Percentiles rank a stretch among this genome's conserved stretches.
Conservation (phyloP, 179 eudicot genomes). For the Actinidia polygama region DNA sequence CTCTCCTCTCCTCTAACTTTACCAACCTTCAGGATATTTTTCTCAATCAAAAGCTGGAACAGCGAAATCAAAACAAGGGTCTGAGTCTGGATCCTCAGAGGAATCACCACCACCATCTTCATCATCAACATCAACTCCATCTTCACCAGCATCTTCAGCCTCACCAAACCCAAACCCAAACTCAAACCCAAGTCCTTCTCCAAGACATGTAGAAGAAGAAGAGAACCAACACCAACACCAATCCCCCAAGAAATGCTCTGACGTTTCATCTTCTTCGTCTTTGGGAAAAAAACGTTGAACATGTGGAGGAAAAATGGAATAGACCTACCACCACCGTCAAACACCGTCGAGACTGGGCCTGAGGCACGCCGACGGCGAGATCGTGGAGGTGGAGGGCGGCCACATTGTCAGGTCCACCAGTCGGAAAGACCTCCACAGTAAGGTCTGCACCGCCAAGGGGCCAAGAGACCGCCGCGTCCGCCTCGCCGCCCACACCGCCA, state of each 20-base stretch:
- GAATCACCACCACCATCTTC: slow-evolving; percentile 37
- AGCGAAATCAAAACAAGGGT: slow-evolving; percentile 51
- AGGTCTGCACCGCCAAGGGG: slow-evolving; percentile 85
- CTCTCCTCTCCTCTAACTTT: too few species aligned
- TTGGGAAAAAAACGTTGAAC: slow-evolving; percentile 25
- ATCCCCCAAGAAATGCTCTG: slow-evolving; percentile 43
- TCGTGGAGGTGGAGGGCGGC: slow-evolving; percentile 83
- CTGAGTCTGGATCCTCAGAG: slow-evolving; percentile 74
- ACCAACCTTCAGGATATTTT: too few species aligned
- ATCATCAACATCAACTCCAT: too few species aligned
- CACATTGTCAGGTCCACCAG: slow-evolving; percentile 80
- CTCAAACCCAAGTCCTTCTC: slow-evolving; percentile 20
- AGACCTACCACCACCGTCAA: slow-evolving; percentile 22
- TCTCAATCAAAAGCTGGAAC: slow-evolving; percentile 57
- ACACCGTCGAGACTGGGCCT: slow-evolving; percentile 43
- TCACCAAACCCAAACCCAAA: slow-evolving; percentile 25
- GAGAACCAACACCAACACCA: slow-evolving; percentile 16
- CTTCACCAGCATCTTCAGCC: too few species aligned
- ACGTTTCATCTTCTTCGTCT: slow-evolving; percentile 27
- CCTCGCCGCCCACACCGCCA: slow-evolving; percentile 76
- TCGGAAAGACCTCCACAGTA: slow-evolving; percentile 78
- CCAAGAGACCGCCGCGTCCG: slow-evolving; percentile 85
- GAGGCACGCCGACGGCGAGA: slow-evolving; percentile 57
- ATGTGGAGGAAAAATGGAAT: slow-evolving; percentile 56
- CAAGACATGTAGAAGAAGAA: slow-evolving; percentile 34